Evolutionary conservation across 208 protist genomes (phyloP).

Genomic region (Crithidia fasciculata): DNA sequence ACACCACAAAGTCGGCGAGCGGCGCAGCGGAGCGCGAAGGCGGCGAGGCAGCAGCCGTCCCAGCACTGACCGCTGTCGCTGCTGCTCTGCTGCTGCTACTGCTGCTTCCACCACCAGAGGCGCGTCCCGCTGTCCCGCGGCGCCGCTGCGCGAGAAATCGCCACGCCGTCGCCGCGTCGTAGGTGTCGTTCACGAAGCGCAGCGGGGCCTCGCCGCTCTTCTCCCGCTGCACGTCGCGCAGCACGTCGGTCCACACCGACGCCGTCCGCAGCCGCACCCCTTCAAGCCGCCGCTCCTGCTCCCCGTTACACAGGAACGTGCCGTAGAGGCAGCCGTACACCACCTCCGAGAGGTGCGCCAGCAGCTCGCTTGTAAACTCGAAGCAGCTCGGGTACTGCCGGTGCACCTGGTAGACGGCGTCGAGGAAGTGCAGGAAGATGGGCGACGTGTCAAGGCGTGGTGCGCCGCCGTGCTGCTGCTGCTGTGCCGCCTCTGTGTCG

Average conservation of each 20-base stretch:
- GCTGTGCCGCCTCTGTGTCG: conserved; percentile 49
- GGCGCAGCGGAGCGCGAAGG: neutral
- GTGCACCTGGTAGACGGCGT: conserved; percentile 94
- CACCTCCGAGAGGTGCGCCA: conserved; percentile 86
- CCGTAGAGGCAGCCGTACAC: conserved; percentile 88
- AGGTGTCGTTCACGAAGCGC: conserved; percentile 68
- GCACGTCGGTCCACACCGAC: conserved; percentile 82
- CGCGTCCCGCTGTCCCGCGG: neutral
- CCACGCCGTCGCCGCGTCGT: conserved; percentile 75
- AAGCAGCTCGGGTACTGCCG: conserved; percentile 93
- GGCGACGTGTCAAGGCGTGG: conserved; percentile 79
- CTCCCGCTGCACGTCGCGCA: conserved; percentile 54
- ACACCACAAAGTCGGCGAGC: conserved; percentile 38
- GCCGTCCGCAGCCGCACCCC: conserved; percentile 66
- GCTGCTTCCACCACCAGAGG: no score
- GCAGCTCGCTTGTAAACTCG: conserved; percentile 93
- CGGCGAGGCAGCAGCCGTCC: neutral
- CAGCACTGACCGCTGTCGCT: neutral
- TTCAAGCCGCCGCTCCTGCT: conserved; percentile 81
- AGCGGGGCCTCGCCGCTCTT: conserved; percentile 53
- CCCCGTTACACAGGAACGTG: conserved; percentile 87
- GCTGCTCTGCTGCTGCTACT: neutral
- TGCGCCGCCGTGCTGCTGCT: conserved; percentile 13
- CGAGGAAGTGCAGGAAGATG: conserved; percentile 96
- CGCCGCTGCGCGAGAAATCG: conserved; percentile 47